Evolutionary conservation across 2,329 filamentous ascomycete genomes (phyloP), one percentile per base, ranked within the genome.

Genomic region (Botryosphaeria dothidea): DNA sequence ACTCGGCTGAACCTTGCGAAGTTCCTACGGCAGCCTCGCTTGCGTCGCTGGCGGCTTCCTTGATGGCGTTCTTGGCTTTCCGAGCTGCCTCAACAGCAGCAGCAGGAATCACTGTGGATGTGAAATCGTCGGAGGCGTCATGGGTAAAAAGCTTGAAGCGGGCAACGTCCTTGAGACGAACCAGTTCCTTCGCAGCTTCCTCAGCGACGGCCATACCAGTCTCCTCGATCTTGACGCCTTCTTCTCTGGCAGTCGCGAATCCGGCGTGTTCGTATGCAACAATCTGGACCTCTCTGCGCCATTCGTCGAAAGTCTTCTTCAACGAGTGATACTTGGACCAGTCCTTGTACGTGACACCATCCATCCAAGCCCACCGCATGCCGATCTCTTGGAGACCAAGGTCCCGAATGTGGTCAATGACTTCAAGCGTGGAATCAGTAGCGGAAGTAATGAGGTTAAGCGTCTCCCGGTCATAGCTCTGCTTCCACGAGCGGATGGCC

Each of bases 251-350:
- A 63, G 87, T 81, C 21, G 84, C 80, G 13, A 97, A 83, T 27
- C 86, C 88, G 8, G 90, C 86, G 74, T 97, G 91, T 3, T 87
- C 85, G 66, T 90, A 85, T 43, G 92, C 91, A 62, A 93, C 86
- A 66, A 88, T 83, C 74, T 92, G 89, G 54, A 99, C 88, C 70
- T 96, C 92, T 38, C 87, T 84, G 64, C 92, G 90, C 93, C 94
- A 97, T 71, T 92, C 88, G 54, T 90, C 89, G 61, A 97, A 91
- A 13, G 91, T 90, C 62, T 86, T 87, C 80, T 92, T 96, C 65
- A 99, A 83, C 66, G 91, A 88, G 76, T 98, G 93, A 74, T 97
- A 99, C 76, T 94, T 95, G 66, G 90, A 88, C 95, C 95, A 99
- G 76, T 99, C 93, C 77, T 96, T 93, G 83, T 99, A 97, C 1